These are phyloP conservation scores for Anaeramoeba flamelloides DNA, from an alignment of 78 protist species.

Conservation along the genomic window DNA sequence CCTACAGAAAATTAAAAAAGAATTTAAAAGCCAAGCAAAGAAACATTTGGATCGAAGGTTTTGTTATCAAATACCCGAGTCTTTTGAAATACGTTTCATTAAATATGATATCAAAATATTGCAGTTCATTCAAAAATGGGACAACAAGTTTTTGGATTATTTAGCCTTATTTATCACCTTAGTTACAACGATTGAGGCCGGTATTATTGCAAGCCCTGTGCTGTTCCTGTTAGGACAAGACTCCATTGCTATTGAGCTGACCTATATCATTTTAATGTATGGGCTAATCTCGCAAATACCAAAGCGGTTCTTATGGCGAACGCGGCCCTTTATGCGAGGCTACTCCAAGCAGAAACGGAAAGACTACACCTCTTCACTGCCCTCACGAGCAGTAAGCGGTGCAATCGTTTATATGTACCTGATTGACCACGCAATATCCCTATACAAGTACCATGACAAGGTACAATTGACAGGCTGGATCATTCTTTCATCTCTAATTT, in stretches of 20 bases:
- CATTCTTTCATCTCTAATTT: neutral
- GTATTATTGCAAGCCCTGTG: constrained; percentile 28
- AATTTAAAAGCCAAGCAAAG: no score
- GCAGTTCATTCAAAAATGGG: constrained; percentile 13
- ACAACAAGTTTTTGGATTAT: neutral
- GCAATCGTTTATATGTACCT: constrained; percentile 34
- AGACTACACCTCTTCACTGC: constrained; percentile 52
- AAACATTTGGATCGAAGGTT: no score
- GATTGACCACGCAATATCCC: neutral
- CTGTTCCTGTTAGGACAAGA: constrained; percentile 37
- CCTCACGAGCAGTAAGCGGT: constrained; percentile 58
- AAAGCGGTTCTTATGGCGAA: constrained; percentile 53
- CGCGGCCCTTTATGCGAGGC: constrained; percentile 47
- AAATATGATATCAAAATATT: constrained; percentile 40
- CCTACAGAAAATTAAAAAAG: no score
- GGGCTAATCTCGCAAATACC: constrained; percentile 46
- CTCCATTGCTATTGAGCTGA: constrained; percentile 31
- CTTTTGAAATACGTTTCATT: constrained; percentile 31
- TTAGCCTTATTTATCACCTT: constrained; percentile 7
- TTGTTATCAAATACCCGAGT: constrained; percentile 26
- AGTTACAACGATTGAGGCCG: constrained; percentile 43
- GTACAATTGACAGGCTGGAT: neutral
- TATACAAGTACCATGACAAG: neutral
- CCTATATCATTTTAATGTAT: constrained; percentile 21
- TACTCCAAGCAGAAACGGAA: constrained; percentile 28